Evolutionary conservation across 2,329 filamentous ascomycete species (phyloP), one percentile per base, ranked within the genome.

Genomic region (Dactylellina leptospora): DNA sequence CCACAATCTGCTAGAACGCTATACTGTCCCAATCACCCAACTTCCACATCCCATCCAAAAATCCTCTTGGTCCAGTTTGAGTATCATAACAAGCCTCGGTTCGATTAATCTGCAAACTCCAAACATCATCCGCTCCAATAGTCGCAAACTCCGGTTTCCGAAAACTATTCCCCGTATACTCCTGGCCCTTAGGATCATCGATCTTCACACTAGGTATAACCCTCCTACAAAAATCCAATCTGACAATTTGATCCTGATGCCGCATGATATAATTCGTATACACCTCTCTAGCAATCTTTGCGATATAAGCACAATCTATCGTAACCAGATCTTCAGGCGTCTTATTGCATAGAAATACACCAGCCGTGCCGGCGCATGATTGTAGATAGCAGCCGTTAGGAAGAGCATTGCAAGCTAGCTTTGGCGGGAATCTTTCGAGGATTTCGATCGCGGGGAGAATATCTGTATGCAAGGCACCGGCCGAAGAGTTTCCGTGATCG

Each of bases 121-220:
- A 69, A 25, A 60, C 55, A 48, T 60, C 54, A 40, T 69, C 63
- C 20, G 54, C 63, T 5, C 40, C 62, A n/a, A 42, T 22, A 0
- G 62, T 68, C 20, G 63, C 54, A 48, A 69, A 69, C 20, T 60
- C 55, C 20, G n/a, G 45, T 40, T 69, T 69, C n/a, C 54, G 25
- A 25, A 69, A 69, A 22, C 63, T 69, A 28, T 69, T 69, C n/a
- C 63, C 63, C 1, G 63, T 51, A 47, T 69, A 69, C 16, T 60
- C 54, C n/a, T 38, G 38, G 2, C 63, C 63, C 30, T 60, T 68
- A 0, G 54, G 54, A 25, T 38, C 55, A 23, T 56, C 53, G 13
- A 69, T 60, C n/a, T 44, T 30, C 9, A 36, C 25, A 23, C 11
- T 59, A 13, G 40, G 25, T 25, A 33, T 18, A 4, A 48, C 9